Base-by-base conservation (phyloP, 352 stramenopile genomes). In the Porosira glacialis region DNA sequence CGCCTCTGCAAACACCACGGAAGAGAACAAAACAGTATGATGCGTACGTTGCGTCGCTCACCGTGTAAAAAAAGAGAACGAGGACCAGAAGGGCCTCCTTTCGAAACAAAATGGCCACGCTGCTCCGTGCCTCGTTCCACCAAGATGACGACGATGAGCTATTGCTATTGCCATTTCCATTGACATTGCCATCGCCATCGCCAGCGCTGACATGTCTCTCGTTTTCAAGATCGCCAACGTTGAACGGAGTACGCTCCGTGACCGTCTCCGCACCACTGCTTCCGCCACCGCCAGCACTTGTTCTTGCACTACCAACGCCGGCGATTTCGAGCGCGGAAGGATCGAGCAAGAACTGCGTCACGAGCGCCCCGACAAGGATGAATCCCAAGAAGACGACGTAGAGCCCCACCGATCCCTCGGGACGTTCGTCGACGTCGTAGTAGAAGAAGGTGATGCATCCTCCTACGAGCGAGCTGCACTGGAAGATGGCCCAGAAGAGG, bases 401-500 rank as follows among this genome's bases (percentile, higher is more conserved):
- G 49, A 91, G 87, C 6, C 50, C 59, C 15, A 52, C 64, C 28
- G 67, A 63, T 1, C 56, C 62, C 24, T 69, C 56, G 24, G 61
- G 55, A 43, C 59, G 51, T 24, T 48, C 44, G 19, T n/a, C n/a
- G n/a, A n/a, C n/a, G n/a, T 49, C 50, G 27, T 86, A 85, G 61
- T 81, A 83, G 5, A 74, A 33, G 43, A 93, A 94, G 28, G 71
- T 81, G 13, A 94, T 51, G 8, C 88, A 30, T 2, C 90, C 89
- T n/a, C 90, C 90, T 1, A 78, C 60, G 1, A 89, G 70, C 1
- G 82, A 83, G 7, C 81, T 87, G 26, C 91, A 74, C 64, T 95
- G 93, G 70, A 95, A 95, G 41, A 94, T 85, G 44, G 86, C 65
- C 90, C 89, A 94, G 66, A 95, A 94, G 6, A 79, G 51, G 15